A percentile compares a stretch with the other conserved stretches of the same genome.
Evolutionary conservation across 257 asterid genomes (phyloP).

Genomic region (Solanum chiquidenum): DNA sequence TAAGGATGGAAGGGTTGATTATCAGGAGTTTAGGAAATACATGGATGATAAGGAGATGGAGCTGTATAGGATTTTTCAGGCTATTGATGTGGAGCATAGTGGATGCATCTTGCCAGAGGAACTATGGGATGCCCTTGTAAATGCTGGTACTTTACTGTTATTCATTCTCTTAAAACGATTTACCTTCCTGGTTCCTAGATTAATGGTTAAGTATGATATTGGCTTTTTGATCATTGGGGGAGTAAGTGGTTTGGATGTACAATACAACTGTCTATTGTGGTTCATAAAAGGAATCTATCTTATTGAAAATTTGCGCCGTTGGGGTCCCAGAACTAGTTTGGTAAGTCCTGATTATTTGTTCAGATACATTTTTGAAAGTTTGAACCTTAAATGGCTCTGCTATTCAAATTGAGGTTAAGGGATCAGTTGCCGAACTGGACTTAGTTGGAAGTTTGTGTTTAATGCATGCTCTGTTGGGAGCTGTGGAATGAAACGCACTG

Average conservation of each 20-base stretch:
- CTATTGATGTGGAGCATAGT: constrained; percentile 88
- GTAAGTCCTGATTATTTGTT: not conserved
- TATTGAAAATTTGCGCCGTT: not conserved
- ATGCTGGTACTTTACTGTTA: constrained; percentile 39
- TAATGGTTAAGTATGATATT: not conserved
- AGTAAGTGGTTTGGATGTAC: not conserved
- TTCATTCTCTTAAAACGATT: not conserved
- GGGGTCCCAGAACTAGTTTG: not conserved
- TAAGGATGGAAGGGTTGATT: constrained; percentile 95
- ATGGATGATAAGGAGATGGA: constrained; percentile 99
- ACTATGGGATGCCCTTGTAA: constrained; percentile 92
- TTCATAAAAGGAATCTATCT: not conserved
- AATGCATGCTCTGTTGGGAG: not conserved
- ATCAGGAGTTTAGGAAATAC: constrained; percentile 83
- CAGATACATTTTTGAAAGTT: not conserved
- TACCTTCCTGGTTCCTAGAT: not conserved
- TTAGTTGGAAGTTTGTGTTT: not conserved
- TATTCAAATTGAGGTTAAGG: not conserved
- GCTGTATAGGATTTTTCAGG: constrained; percentile 85
- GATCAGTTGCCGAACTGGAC: not conserved
- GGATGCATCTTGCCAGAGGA: constrained; percentile 98
- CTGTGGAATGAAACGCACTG: not conserved
- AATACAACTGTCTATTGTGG: not conserved
- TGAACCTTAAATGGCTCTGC: not conserved
- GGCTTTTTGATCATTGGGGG: not conserved